Conservation (phyloP, 768 basidiomycete species). For the Boletales sp. region DNA sequence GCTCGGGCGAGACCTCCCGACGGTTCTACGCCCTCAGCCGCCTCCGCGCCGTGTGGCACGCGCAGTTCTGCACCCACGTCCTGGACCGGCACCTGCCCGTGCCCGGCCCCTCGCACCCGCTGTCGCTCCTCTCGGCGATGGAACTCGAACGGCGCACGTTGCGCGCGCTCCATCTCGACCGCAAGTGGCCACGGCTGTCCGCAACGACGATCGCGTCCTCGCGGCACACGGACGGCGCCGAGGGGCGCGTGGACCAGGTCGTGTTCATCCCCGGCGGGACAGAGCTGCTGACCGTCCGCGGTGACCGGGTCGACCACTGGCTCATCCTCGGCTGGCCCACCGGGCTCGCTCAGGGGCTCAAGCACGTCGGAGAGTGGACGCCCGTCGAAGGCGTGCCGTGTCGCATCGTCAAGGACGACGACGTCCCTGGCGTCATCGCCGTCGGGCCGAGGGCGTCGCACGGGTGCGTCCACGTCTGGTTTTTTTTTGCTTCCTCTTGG, state of each 20-base stretch:
- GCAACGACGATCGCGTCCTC: slow-evolving; percentile 11
- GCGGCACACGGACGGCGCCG: neutral
- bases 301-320: slow-evolving; percentile 23
- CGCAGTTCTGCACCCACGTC: slow-evolving; percentile 21
- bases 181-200: slow-evolving; percentile 18
- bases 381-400: slow-evolving; percentile 15
- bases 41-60: slow-evolving; percentile 22
- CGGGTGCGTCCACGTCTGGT: neutral
- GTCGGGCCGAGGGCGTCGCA: slow-evolving; percentile 15
- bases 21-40: slow-evolving; percentile 26
- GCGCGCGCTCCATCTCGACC: slow-evolving; percentile 24
- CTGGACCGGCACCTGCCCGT: slow-evolving; percentile 17
- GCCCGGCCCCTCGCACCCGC: slow-evolving; percentile 13
- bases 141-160: slow-evolving; percentile 29
- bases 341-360: slow-evolving; percentile 11
- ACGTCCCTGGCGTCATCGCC: slow-evolving; percentile 17
- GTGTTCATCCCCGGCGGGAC: slow-evolving; percentile 23
- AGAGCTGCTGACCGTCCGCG: slow-evolving; percentile 27
- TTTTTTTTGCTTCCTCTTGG: neutral
- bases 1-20: slow-evolving; percentile 21
- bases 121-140: slow-evolving; percentile 13
- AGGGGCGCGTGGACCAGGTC: slow-evolving; percentile 22
- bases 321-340: slow-evolving; percentile 13
- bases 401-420: slow-evolving; percentile 18
- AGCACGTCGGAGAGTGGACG: slow-evolving; percentile 18